Evolutionary conservation across 495 filamentous ascomycete species (phyloP).

Genomic region (Penicillium subrubescens): DNA sequence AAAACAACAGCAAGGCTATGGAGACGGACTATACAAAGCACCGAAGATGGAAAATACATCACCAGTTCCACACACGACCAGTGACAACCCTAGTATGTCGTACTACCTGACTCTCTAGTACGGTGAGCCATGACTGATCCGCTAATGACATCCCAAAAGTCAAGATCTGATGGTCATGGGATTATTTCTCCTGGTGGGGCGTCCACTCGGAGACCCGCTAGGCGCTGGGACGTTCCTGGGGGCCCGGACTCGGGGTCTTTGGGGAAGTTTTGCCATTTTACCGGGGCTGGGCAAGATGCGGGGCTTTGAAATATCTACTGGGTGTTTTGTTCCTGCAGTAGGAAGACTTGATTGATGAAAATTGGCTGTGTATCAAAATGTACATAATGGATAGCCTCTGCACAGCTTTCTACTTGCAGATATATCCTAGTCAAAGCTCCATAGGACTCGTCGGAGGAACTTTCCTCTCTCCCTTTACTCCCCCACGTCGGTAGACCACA

Average conservation of each 20-base stretch:
- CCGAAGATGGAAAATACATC: no score
- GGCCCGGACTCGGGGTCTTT: neutral
- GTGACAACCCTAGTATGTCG: neutral
- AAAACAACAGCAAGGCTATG: conserved; percentile 2
- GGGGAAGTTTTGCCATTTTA: neutral
- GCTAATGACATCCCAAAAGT: conserved; percentile 4
- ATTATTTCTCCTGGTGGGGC: conserved; percentile 12
- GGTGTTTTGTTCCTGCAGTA: neutral
- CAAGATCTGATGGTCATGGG: conserved; percentile 33
- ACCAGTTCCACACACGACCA: neutral
- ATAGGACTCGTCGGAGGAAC: neutral
- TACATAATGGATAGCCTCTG: neutral
- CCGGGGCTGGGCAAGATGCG: neutral
- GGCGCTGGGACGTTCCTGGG: neutral
- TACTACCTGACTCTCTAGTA: neutral
- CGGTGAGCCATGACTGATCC: neutral
- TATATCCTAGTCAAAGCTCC: neutral
- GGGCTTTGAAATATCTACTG: neutral
- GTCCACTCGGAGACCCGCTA: conserved; percentile 1
- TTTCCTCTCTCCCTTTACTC: neutral
- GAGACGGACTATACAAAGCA: no score
- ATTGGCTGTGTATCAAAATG: neutral
- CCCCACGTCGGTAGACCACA: neutral
- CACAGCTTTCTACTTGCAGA: neutral
- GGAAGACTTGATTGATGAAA: neutral